These are phyloP conservation scores for Salvia rosmarinus DNA, from an alignment of 257 asterid genomes.

Conservation along the genomic window DNA sequence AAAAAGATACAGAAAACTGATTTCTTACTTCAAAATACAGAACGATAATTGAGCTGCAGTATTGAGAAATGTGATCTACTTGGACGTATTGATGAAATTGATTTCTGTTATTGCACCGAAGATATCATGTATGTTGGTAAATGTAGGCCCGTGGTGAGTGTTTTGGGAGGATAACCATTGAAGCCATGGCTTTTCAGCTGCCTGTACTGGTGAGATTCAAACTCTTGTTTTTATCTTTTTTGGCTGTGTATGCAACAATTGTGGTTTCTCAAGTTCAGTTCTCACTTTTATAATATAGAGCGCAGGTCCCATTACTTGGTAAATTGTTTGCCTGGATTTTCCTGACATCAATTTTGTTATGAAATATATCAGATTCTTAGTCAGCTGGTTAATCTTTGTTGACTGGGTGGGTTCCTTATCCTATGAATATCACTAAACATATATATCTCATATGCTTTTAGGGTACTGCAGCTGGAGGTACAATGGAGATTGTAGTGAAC, in stretches of 20 bases:
- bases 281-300: neutral
- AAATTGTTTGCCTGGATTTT: neutral
- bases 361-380: neutral
- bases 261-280: neutral
- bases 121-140: conserved; percentile 16
- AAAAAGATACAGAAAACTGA: neutral
- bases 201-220: conserved; percentile 78
- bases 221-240: conserved; percentile 20
- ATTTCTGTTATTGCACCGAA: conserved; percentile 25
- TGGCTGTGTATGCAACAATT: conserved; percentile 5
- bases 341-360: neutral
- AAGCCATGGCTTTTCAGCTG: conserved; percentile 98
- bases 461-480: conserved; percentile 99
- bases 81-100: conserved; percentile 14
- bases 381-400: neutral
- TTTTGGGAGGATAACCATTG: conserved; percentile 97
- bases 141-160: conserved; percentile 94
- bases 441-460: conserved; percentile 30
- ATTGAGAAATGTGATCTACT: conserved; percentile 20
- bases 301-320: neutral
- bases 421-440: conserved; percentile 25
- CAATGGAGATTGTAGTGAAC: conserved; percentile 79
- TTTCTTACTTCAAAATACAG: conserved; percentile 1
- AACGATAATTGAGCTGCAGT: neutral
- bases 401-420: neutral